Evolutionary conservation across 2,329 filamentous ascomycete species (phyloP).

Genomic region (Aspergillus alliaceus): DNA sequence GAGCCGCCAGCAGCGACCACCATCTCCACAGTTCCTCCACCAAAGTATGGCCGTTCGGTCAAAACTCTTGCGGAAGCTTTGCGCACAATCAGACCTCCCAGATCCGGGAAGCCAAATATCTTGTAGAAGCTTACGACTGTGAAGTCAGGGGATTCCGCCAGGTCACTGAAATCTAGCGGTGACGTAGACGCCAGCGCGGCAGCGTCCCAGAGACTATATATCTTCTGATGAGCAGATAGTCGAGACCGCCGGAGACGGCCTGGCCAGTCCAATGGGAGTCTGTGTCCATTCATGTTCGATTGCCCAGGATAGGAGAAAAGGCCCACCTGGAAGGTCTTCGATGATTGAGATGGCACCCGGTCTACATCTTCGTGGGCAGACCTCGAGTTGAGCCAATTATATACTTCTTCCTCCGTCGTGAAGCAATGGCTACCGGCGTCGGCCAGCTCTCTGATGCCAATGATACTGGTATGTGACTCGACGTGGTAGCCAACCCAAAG

Average conservation of each 20-base stretch:
- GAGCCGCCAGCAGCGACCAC: constrained; percentile 6
- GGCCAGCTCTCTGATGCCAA: constrained; percentile 12
- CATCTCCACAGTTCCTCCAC: constrained; percentile 18
- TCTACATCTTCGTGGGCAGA: background rate
- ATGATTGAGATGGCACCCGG: background rate
- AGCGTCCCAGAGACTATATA: constrained; percentile 12
- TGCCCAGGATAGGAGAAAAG: constrained; percentile 17
- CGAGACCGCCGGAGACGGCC: constrained; percentile 5
- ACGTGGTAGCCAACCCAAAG: constrained; percentile 13
- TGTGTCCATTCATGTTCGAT: constrained; percentile 16
- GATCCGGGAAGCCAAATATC: constrained; percentile 16
- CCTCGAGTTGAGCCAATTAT: constrained; percentile 6
- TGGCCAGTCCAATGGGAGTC: constrained; percentile 11
- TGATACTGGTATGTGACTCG: constrained; percentile 16
- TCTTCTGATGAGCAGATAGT: constrained; percentile 1
- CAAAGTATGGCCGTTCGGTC: constrained; percentile 14
- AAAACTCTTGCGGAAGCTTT: constrained; percentile 5
- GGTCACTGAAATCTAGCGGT: constrained; percentile 8
- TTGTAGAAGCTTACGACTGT: constrained; percentile 17
- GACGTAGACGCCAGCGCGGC: constrained; percentile 15
- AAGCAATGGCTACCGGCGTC: constrained; percentile 11
- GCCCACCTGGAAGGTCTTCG: constrained; percentile 4
- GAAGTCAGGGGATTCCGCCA: constrained; percentile 11
- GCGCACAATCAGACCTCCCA: constrained; percentile 16
- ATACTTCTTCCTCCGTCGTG: constrained; percentile 3